Conservation (phyloP, 768 basidiomycete genomes). For the Collybia mongolica region DNA sequence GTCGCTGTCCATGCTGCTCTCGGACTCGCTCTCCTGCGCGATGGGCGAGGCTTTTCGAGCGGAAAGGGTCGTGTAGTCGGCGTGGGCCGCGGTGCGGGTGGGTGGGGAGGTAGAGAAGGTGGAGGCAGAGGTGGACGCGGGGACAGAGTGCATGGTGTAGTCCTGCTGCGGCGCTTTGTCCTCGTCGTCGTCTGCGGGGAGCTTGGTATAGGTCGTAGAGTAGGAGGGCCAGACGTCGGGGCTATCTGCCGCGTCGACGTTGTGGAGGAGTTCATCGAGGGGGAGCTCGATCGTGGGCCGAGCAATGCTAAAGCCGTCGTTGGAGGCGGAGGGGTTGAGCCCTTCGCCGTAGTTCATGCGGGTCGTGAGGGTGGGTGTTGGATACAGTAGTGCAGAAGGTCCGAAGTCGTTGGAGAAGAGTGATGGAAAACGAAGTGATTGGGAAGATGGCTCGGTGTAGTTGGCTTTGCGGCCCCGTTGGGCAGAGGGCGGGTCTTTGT, state of each 20-base stretch:
- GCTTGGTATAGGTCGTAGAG: constrained; percentile 2
- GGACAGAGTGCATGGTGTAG: constrained; percentile 25
- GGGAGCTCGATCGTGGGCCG: constrained; percentile 86
- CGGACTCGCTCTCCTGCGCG: constrained; percentile 30
- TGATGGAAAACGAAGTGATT: constrained; percentile 65
- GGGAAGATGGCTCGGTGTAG: constrained; percentile 7
- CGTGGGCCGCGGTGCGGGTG: no score
- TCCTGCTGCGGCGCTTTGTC: constrained; percentile 28
- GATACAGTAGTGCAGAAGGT: constrained; percentile 71
- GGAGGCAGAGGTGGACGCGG: constrained; percentile 2
- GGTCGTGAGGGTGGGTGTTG: constrained; percentile 65
- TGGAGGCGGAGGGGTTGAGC: constrained; percentile 42
- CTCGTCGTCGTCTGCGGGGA: constrained; percentile 8
- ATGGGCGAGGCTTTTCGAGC: constrained; percentile 15
- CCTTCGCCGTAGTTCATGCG: constrained; percentile 80
- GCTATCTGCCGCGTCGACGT: constrained; percentile 33
- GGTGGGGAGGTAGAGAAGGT: neutral
- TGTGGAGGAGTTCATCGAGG: constrained; percentile 76
- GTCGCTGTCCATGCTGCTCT: constrained; percentile 29
- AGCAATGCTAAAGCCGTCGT: constrained; percentile 58
- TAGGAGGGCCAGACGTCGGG: constrained; percentile 18
- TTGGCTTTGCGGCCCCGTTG: constrained; percentile 23
- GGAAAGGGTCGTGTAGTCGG: constrained; percentile 8
- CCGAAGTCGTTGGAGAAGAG: constrained; percentile 77
- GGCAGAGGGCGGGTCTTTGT: constrained; percentile 36